Evolutionary conservation across 805 yeast species (phyloP).

Genomic region (Suhomyces prunicola): DNA sequence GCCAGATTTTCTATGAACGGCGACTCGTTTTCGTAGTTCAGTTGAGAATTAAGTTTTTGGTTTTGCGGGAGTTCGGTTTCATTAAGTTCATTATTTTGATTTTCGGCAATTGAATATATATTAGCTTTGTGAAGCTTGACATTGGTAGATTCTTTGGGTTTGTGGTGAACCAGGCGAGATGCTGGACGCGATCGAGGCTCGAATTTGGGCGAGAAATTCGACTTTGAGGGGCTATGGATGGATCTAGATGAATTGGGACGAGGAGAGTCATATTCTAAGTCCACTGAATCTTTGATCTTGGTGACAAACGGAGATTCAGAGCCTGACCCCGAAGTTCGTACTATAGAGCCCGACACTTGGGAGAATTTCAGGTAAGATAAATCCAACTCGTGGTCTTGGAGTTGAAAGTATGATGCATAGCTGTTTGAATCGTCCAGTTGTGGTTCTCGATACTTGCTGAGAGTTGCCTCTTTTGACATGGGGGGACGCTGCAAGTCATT

Average conservation of each 20-base stretch:
- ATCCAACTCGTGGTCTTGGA: conserved; percentile 19
- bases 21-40: conserved; percentile 14
- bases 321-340: conserved; percentile 6
- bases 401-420: conserved; percentile 11
- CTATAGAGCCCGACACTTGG: conserved; percentile 23
- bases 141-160: neutral
- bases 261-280: neutral
- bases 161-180: neutral
- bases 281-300: neutral
- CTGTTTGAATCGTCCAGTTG: conserved; percentile 8
- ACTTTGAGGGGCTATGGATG: neutral
- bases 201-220: neutral
- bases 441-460: conserved; percentile 17
- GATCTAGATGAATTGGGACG: neutral
- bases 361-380: conserved; percentile 39
- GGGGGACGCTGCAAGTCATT: neutral
- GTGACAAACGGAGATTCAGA: conserved; percentile 25
- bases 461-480: conserved; percentile 4
- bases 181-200: neutral
- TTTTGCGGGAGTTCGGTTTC: neutral
- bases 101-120: conserved; percentile 5
- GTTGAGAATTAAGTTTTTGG: neutral
- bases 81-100: neutral
- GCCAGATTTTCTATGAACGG: conserved; percentile 14
- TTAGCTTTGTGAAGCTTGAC: neutral